Evolutionary conservation across 1,284 basidiomycete species (phyloP), one percentile per base, ranked within the genome.

Genomic region (Apiotrichum sp.): DNA sequence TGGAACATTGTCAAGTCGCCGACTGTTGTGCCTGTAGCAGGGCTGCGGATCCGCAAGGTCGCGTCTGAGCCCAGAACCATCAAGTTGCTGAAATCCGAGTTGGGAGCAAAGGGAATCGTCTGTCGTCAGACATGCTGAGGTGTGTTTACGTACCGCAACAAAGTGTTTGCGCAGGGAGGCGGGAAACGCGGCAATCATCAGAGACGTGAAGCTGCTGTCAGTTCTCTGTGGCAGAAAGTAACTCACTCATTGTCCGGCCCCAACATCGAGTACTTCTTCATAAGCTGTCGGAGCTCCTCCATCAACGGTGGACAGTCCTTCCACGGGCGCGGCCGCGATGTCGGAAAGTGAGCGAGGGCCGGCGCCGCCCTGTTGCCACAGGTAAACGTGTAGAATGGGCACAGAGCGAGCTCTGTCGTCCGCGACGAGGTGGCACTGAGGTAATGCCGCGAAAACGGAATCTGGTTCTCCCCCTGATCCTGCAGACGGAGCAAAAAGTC

Each of bases 351-450:
- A 1, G 63, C 44, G 33, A 71, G 53, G 9, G 36, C 13, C 0
- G 62, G 54, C 1, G 36, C 9, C 6, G 56, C 57, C 6, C 55
- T 33, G 6, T 63, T 60, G 8, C 66, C 58, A 11, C 72, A 66
- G 35, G 62, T 51, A 8, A 65, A 59, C 5, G 72, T 74, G 59
- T 70, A 74, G 61, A 73, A 71, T 0, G 67, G 68, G 1, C 65
- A 69, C 7, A 70, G 53, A 9, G 57, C 56, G 8, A 58, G 52
- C 16, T 73, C 69, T 6, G 62, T 50, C 1, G 42, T 32, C 4
- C 51, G 50, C 2, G 47, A 41, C 8, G 42, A 59, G 1, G 47
- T 55, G 1, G 55, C 47, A 5, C 52, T 43, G 34, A 59, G 50
- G 16, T 54, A 48, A 29, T 62, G 61, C 33, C 71, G 51, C 34